Base-by-base conservation (phyloP, 805 yeast species). In the Metschnikowia hibisci region DNA sequence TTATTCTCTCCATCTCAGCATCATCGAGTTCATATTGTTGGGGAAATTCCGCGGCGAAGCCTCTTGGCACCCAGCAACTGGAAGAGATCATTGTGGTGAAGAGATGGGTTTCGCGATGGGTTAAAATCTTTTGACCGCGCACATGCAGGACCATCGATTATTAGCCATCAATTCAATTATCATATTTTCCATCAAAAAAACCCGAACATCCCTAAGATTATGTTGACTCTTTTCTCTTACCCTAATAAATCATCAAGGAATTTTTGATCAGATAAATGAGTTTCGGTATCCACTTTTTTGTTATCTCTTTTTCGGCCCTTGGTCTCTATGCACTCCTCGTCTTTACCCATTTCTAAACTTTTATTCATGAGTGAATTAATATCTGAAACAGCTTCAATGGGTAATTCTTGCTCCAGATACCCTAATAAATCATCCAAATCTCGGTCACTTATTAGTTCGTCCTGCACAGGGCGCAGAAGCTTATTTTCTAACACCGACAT, bases 1-100 rank as follows among this genome's bases (percentile, higher is more conserved):
- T 78, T 60, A 93, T 89, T 66, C 97, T 78, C 44, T 80, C 91
- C 87, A 93, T 82, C 67, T 93, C 99, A 47, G 78, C 91, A 49
- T 93, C 98, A 53, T 89, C 82, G 42, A 91, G 69, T 53, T 87
- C 96, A 56, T 88, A 89, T 58, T 84, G 79, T 56, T 81, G 87
- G 5, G 99, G 98, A 60, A 83, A 87, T 63, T 90, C 97, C 30
- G 95, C 78, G 23, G 99, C 95, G 63, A 76, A 85, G 4, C 99
- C 99, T 57, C 96, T 80, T 39, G 98, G 97, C 18, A 91, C 96
- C 98, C 99, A 93, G 40, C 82, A 71, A 38, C 93, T 82, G 22
- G 97, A 84, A 31, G 99, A 88, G 51, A 91, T 84, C 96, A 90
- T 89, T 35, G 15, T 13, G 34, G 32, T 37, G 32, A 26, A 26